Base-by-base conservation (phyloP, 2,329 filamentous ascomycete genomes). In the Apiospora saccharicola region DNA sequence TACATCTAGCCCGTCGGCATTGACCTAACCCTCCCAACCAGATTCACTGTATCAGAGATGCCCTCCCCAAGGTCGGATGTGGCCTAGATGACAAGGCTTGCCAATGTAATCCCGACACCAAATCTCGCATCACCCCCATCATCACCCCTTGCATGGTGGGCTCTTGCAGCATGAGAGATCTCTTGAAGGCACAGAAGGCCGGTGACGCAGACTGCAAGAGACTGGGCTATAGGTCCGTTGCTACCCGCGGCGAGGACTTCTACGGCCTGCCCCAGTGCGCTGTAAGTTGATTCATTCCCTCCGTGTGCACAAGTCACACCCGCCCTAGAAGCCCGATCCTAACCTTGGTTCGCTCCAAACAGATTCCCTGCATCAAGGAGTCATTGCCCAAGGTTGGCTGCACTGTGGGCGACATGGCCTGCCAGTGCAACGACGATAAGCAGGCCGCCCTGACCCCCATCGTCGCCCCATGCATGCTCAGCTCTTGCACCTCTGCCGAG, bases 151-250 rank as follows among this genome's bases (percentile, higher is more conserved):
- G 64, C 43, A 43, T 68, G 37, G 5, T 68, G 22, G 43, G 64
- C 13, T 26, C 64, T 46, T 68, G 64, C 37, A 26, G 13, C 64
- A 30, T 43, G 43, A 26, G 43, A 14, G 64, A 68, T 16, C 64
- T 68, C 64, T 24, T 68, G 37, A 68, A 68, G 64, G 64, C 64
- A 4, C 64, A 68, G 41, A 68, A 16, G n/a, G 64, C 64, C 37
- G 64, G 64, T 5, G 37, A 43, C 64, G 64, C 64, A 16, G 24
- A 43, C 64, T 68, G 64, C 64, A 61, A 37, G 53, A 61, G 53
- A 61, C 53, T 61, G 16, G 53, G 53, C 53, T 61, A 61, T 16
- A 61, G 53, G 64, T 46, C 43, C 37, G 13, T 68, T 26, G 64
- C 37, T 41, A 41, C 43, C 37, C 64, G 37, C 16, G 24, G 19